These are phyloP conservation scores for Acanthamoeba sp. DNA, from an alignment of 208 protist species.

Conservation along the genomic window DNA sequence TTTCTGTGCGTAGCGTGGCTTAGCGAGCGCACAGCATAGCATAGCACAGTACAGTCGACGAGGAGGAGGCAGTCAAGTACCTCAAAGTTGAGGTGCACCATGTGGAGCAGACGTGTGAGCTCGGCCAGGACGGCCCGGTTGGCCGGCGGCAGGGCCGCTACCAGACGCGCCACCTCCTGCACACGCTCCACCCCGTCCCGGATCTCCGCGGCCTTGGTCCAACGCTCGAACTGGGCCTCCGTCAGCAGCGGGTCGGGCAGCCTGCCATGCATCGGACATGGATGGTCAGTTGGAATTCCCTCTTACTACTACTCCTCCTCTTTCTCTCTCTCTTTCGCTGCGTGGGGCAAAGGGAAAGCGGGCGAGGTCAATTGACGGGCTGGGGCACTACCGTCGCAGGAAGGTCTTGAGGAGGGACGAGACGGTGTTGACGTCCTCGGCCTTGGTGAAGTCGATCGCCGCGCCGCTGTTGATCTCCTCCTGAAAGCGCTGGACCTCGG, in stretches of 20 bases:
- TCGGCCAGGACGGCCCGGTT: constrained; percentile 56
- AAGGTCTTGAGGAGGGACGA: constrained; percentile 56
- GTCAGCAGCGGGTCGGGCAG: constrained; percentile 14
- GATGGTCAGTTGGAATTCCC: too few species aligned
- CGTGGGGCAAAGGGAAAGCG: too few species aligned
- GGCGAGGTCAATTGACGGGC: too few species aligned
- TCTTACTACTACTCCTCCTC: too few species aligned
- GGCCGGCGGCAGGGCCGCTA: background rate
- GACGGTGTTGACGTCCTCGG: constrained; percentile 66
- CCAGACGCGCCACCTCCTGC: constrained; percentile 13
- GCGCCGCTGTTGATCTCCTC: constrained; percentile 15
- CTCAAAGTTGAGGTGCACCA: constrained; percentile 53
- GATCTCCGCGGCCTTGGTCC: background rate
- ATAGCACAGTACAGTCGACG: too few species aligned
- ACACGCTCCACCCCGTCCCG: constrained; percentile 12
- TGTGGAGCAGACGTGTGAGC: constrained; percentile 42
- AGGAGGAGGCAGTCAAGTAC: background rate
- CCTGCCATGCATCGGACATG: background rate
- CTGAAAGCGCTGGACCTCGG: constrained; percentile 55
- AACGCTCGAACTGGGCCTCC: background rate
- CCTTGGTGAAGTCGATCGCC: constrained; percentile 39
- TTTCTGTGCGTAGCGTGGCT: background rate
- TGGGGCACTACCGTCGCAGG: background rate
- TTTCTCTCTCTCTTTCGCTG: too few species aligned
- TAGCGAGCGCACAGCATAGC: background rate